Evolutionary conservation across 2,329 filamentous ascomycete genomes (phyloP).

Genomic region (Onygenales sp.): DNA sequence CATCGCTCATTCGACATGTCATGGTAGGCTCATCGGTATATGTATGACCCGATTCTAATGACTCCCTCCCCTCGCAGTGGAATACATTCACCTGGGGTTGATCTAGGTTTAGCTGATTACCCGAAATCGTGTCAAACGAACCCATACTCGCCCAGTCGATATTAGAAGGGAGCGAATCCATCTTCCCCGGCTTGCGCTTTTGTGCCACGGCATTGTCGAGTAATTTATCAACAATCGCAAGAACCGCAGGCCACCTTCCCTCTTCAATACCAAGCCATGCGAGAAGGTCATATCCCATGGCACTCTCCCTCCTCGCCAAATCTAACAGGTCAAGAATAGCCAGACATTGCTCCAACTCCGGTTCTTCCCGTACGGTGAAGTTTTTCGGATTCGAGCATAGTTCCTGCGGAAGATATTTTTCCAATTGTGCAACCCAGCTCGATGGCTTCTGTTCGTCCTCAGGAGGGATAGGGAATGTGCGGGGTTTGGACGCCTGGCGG

Average conservation of each 20-base stretch:
- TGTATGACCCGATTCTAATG: constrained; percentile 5
- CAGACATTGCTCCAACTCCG: constrained; percentile 16
- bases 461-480: constrained; percentile 12
- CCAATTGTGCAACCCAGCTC: constrained; percentile 27
- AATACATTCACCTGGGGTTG: neutral
- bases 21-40: constrained; percentile 10
- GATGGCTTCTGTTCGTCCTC: constrained; percentile 16
- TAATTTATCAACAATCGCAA: constrained; percentile 28
- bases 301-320: constrained; percentile 16
- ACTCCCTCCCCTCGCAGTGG: neutral
- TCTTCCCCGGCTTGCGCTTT: constrained; percentile 7
- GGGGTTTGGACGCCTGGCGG: constrained; percentile 2
- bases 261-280: constrained; percentile 29
- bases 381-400: constrained; percentile 11
- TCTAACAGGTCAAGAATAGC: constrained; percentile 23
- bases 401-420: constrained; percentile 22
- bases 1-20: constrained; percentile 8
- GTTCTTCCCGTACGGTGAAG: constrained; percentile 5
- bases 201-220: constrained; percentile 27
- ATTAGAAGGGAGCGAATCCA: constrained; percentile 18
- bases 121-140: constrained; percentile 23
- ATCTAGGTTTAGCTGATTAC: neutral
- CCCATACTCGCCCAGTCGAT: constrained; percentile 18
- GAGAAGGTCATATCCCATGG: constrained; percentile 26
- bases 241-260: constrained; percentile 32